phyloP scores from a whole-genome alignment of 495 filamentous ascomycete genomes.

The Pyronema domesticum region DNA sequence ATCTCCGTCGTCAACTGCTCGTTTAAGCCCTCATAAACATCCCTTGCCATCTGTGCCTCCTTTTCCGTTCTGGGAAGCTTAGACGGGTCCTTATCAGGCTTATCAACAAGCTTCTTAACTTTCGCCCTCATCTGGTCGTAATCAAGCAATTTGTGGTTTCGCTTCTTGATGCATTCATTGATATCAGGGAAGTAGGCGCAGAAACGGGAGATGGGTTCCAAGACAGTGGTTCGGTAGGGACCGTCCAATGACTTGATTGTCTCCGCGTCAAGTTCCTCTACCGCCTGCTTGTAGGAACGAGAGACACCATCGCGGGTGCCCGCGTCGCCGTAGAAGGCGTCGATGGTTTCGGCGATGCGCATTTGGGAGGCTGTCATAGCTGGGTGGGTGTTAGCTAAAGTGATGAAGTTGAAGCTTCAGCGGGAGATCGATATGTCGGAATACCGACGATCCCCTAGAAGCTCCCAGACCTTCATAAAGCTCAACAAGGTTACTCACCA shows the following conservation, averaged over 20 bases:
- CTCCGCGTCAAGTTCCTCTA: constrained; percentile 91
- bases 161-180: constrained; percentile 98
- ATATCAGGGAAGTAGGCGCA: constrained; percentile 98
- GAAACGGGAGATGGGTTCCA: constrained; percentile 87
- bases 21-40: constrained; percentile 87
- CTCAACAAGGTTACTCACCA: constrained; percentile 34
- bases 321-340: constrained; percentile 95
- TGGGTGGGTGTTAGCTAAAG: constrained; percentile 19
- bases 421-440: not conserved
- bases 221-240: constrained; percentile 84
- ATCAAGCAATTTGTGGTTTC: constrained; percentile 91
- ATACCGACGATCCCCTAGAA: no score
- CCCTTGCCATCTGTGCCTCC: constrained; percentile 81
- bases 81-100: constrained; percentile 92
- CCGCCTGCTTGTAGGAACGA: constrained; percentile 91
- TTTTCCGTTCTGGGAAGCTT: constrained; percentile 86
- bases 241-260: constrained; percentile 96
- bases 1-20: constrained; percentile 84
- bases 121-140: constrained; percentile 91
- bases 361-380: constrained; percentile 99
- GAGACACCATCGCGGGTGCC: constrained; percentile 88
- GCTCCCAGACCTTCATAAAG: no score
- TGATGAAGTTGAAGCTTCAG: not conserved
- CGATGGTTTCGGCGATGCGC: constrained; percentile 97
- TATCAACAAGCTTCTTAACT: constrained; percentile 91